A percentile compares a stretch with the other conserved stretches of the same genome.
Conservation (phyloP, 352 stramenopile species). For the Nothophytophthora sp. region DNA sequence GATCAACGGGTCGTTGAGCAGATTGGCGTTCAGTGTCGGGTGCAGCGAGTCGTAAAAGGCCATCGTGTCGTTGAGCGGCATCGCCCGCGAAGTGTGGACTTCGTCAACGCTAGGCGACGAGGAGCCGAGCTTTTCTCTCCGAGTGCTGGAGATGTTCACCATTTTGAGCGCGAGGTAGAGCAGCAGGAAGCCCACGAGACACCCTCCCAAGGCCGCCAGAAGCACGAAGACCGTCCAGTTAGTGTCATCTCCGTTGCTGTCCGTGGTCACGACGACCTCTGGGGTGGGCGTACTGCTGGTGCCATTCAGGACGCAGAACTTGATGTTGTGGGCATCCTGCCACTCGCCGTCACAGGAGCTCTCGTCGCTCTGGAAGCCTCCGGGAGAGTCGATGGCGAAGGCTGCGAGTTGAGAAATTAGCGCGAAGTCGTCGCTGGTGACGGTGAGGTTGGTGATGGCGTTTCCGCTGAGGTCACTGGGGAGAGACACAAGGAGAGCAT, state of each 20-base stretch:
- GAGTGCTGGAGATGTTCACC: slow-evolving; percentile 8
- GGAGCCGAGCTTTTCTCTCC: slow-evolving; percentile 5
- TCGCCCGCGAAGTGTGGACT: slow-evolving; percentile 14
- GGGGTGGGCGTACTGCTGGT: slow-evolving; percentile 17
- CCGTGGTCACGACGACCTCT: slow-evolving; percentile 9
- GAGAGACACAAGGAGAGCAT: neutral
- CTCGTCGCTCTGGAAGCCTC: neutral
- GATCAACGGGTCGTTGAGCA: slow-evolving; percentile 41
- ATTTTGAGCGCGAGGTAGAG: slow-evolving; percentile 32
- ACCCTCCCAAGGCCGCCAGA: slow-evolving; percentile 32
- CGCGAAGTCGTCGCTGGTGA: slow-evolving; percentile 33
- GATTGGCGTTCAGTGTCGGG: slow-evolving; percentile 28
- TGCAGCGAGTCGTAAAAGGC: slow-evolving; percentile 47
- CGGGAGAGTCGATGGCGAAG: slow-evolving; percentile 25
- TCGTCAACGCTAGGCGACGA: slow-evolving; percentile 12
- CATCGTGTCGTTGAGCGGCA: slow-evolving; percentile 27
- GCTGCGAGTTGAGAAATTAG: slow-evolving; percentile 30
- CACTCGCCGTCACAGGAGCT: slow-evolving; percentile 29
- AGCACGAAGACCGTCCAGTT: slow-evolving; percentile 38
- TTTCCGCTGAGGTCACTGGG: slow-evolving; percentile 47
- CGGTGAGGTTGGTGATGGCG: slow-evolving; percentile 39
- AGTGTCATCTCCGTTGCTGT: slow-evolving; percentile 5
- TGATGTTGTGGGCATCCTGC: slow-evolving; percentile 24
- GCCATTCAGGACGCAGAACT: slow-evolving; percentile 44
- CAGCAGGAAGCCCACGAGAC: slow-evolving; percentile 34